These are phyloP conservation scores for Viridothelium virens DNA, from an alignment of 495 filamentous ascomycete species.

Conservation along the genomic window DNA sequence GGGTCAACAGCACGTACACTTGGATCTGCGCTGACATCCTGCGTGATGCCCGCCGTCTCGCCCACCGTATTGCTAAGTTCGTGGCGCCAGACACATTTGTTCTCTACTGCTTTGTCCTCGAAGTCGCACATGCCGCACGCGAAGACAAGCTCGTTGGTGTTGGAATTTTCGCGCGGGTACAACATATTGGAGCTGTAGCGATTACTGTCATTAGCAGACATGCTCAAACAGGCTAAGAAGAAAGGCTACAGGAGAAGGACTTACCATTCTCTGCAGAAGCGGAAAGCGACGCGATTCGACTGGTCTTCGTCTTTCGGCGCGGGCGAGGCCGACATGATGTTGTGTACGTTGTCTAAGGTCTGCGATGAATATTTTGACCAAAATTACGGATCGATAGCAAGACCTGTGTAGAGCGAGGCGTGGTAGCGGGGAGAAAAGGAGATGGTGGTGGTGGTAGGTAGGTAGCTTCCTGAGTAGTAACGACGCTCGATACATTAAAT, in stretches of 20 bases:
- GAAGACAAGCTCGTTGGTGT: constrained; percentile 58
- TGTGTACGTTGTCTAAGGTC: neutral
- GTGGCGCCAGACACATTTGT: constrained; percentile 83
- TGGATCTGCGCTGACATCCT: constrained; percentile 92
- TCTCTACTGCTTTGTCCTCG: constrained; percentile 67
- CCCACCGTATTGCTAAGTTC: constrained; percentile 79
- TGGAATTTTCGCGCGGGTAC: constrained; percentile 84
- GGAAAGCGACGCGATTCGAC: constrained; percentile 78
- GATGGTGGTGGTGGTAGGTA: too few relatives aligned
- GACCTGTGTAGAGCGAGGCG: too few relatives aligned
- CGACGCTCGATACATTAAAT: too few relatives aligned
- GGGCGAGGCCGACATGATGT: constrained; percentile 28
- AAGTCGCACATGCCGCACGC: constrained; percentile 88
- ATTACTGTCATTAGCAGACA: constrained; percentile 11
- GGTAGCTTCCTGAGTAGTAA: too few relatives aligned
- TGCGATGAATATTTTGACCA: too few relatives aligned
- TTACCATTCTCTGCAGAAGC: constrained; percentile 94
- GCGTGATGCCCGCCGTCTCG: constrained; percentile 93
- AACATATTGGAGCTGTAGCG: constrained; percentile 78
- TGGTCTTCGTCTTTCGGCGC: constrained; percentile 50
- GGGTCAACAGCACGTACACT: constrained; percentile 65
- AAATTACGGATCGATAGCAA: too few relatives aligned
- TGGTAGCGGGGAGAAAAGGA: too few relatives aligned
- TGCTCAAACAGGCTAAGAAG: constrained; percentile 11
- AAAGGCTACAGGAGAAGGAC: constrained; percentile 18